Evolutionary conservation across 2,329 filamentous ascomycete species (phyloP).

Genomic region (Aspergillus thermomutatus): DNA sequence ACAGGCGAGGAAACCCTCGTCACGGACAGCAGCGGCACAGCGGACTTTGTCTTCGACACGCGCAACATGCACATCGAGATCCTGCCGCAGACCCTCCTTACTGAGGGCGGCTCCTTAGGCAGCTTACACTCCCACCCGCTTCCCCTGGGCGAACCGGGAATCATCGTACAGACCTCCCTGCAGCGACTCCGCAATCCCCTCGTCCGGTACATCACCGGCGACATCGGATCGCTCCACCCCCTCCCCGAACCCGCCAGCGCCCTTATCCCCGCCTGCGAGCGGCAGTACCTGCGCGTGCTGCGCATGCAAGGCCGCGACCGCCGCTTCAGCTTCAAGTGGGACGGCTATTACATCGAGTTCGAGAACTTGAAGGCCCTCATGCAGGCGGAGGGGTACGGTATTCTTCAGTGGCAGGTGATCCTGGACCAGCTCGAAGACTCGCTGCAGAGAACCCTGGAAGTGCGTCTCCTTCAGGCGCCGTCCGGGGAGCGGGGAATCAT

Average conservation of each 20-base stretch:
- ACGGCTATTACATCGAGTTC: conserved; percentile 40
- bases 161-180: conserved; percentile 44
- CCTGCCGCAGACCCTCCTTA: conserved; percentile 16
- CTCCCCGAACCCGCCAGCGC: conserved; percentile 20
- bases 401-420: conserved; percentile 47
- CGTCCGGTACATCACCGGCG: conserved; percentile 44
- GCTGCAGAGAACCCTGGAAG: conserved; percentile 11
- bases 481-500: neutral
- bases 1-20: conserved; percentile 27
- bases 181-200: conserved; percentile 43
- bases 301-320: conserved; percentile 42
- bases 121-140: too few relatives aligned
- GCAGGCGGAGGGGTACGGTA: conserved; percentile 16
- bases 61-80: conserved; percentile 39
- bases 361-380: conserved; percentile 23
- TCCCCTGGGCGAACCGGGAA: conserved; percentile 32
- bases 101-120: too few relatives aligned
- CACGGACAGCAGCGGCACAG: conserved; percentile 4
- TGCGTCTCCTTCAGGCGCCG: conserved; percentile 14
- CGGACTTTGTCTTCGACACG: conserved; percentile 41
- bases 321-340: conserved; percentile 45
- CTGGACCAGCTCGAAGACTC: conserved; percentile 14
- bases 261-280: conserved; percentile 17
- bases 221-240: conserved; percentile 41
- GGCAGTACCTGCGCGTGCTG: conserved; percentile 31